These are phyloP conservation scores for Gliomastix tumulicola DNA, from an alignment of 2,329 filamentous ascomycete genomes.

Conservation along the genomic window DNA sequence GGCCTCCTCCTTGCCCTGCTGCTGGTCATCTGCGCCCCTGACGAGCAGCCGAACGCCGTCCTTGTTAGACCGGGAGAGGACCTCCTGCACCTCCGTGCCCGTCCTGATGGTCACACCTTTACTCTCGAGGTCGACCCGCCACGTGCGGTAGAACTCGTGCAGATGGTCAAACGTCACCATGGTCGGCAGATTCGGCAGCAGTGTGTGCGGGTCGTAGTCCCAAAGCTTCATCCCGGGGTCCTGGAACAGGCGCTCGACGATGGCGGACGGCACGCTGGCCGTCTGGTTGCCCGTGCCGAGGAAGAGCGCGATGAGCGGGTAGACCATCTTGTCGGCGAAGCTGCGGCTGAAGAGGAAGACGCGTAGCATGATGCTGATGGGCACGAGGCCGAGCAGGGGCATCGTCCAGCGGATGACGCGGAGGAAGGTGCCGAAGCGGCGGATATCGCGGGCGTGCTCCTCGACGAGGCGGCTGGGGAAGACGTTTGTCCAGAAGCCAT, in stretches of 20 bases:
- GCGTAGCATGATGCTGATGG: slow-evolving; percentile 58
- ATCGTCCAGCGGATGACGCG: slow-evolving; percentile 54
- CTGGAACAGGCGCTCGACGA: slow-evolving; percentile 54
- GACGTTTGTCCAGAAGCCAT: slow-evolving; percentile 60
- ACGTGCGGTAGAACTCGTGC: slow-evolving; percentile 52
- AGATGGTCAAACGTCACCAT: slow-evolving; percentile 63
- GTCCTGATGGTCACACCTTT: slow-evolving; percentile 51
- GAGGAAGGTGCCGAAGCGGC: slow-evolving; percentile 47
- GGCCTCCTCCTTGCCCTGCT: slow-evolving; percentile 43
- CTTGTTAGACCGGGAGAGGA: slow-evolving; percentile 39
- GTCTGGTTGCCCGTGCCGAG: slow-evolving; percentile 71
- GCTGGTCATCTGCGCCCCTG: slow-evolving; percentile 18
- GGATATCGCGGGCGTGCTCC: slow-evolving; percentile 48
- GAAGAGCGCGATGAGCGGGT: slow-evolving; percentile 67
- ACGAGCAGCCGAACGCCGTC: slow-evolving; percentile 45
- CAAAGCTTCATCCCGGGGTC: slow-evolving; percentile 53
- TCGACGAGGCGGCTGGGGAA: slow-evolving; percentile 53
- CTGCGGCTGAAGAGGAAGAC: slow-evolving; percentile 63
- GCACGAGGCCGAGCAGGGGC: slow-evolving; percentile 50
- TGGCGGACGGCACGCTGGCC: slow-evolving; percentile 61
- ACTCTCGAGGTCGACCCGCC: slow-evolving; percentile 44
- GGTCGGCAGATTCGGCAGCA: slow-evolving; percentile 51
- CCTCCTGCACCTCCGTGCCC: slow-evolving; percentile 45
- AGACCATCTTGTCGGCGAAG: slow-evolving; percentile 64
- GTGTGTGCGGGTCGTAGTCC: slow-evolving; percentile 47